phyloP scores from a whole-genome alignment of 2,329 filamentous ascomycete species.

The Penicillium aurantiogriseum region DNA sequence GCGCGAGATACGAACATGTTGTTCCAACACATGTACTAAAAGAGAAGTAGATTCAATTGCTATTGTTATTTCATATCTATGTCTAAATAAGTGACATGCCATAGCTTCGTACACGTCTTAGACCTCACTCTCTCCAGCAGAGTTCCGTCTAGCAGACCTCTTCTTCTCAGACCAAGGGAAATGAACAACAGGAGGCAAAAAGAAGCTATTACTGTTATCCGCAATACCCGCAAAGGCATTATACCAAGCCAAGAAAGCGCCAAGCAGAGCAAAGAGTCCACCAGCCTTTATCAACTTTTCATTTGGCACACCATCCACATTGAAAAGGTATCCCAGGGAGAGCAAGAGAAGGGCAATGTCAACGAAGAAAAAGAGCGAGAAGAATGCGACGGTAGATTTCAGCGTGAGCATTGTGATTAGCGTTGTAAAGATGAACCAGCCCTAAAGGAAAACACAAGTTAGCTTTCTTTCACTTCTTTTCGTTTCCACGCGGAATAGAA shows the following conservation, averaged over 20 bases:
- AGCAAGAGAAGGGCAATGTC: conserved; percentile 71
- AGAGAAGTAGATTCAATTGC: background rate
- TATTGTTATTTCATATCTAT: background rate
- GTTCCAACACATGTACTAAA: too few relatives aligned
- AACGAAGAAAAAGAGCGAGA: conserved; percentile 69
- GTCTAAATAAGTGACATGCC: background rate
- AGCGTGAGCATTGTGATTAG: conserved; percentile 69
- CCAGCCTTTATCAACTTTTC: conserved; percentile 41
- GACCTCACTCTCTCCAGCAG: background rate
- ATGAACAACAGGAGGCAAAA: conserved; percentile 24
- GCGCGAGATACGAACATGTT: too few relatives aligned
- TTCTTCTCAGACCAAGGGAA: conserved; percentile 28
- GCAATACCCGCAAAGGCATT: conserved; percentile 56
- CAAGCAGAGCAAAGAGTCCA: conserved; percentile 53
- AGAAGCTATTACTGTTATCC: conserved; percentile 48
- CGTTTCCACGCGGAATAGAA: background rate
- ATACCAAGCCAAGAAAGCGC: conserved; percentile 56
- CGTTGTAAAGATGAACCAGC: conserved; percentile 81
- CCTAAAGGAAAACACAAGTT: conserved; percentile 28
- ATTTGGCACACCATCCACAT: conserved; percentile 12
- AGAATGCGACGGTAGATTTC: conserved; percentile 72
- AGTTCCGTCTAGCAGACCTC: background rate
- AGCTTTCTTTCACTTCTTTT: background rate
- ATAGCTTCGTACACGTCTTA: background rate
- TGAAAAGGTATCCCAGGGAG: conserved; percentile 59